These are phyloP conservation scores for Candida fluviatilis DNA, from an alignment of 805 yeast species.

Conservation along the genomic window DNA sequence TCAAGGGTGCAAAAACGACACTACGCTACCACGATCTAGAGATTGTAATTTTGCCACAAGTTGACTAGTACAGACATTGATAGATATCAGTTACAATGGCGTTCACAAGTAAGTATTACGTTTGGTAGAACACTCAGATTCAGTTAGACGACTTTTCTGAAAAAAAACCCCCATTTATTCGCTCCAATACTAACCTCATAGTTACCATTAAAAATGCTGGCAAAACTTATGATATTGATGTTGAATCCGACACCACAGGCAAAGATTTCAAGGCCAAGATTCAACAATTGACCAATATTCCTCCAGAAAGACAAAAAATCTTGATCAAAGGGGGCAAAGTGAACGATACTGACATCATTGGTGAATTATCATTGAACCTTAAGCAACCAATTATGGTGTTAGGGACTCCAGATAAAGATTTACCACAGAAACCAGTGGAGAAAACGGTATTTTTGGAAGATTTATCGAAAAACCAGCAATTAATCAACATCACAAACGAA, in stretches of 20 bases:
- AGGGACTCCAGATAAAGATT: slow-evolving; percentile 78
- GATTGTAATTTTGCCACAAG: neutral
- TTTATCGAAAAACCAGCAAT: slow-evolving; percentile 41
- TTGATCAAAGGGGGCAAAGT: slow-evolving; percentile 87
- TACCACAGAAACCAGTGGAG: slow-evolving; percentile 49
- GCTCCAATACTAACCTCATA: slow-evolving; percentile 7
- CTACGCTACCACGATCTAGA: no score
- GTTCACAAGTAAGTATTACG: neutral
- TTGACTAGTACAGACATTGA: neutral
- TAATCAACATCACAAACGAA: slow-evolving; percentile 32
- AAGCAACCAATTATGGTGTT: slow-evolving; percentile 78
- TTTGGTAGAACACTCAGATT: no score
- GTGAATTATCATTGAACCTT: slow-evolving; percentile 52
- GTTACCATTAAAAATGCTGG: slow-evolving; percentile 40
- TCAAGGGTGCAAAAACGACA: no score
- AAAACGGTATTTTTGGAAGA: slow-evolving; percentile 68
- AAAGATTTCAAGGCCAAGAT: slow-evolving; percentile 63
- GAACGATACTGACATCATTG: slow-evolving; percentile 59
- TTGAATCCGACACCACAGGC: slow-evolving; percentile 55
- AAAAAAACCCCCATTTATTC: no score
- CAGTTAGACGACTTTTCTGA: no score
- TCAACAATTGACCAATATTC: slow-evolving; percentile 71
- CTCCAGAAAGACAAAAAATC: slow-evolving; percentile 87
- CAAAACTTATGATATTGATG: slow-evolving; percentile 33
- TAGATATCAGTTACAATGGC: neutral